Base-by-base conservation (phyloP, 2,329 filamentous ascomycete species). In the Cladosporium sp. region DNA sequence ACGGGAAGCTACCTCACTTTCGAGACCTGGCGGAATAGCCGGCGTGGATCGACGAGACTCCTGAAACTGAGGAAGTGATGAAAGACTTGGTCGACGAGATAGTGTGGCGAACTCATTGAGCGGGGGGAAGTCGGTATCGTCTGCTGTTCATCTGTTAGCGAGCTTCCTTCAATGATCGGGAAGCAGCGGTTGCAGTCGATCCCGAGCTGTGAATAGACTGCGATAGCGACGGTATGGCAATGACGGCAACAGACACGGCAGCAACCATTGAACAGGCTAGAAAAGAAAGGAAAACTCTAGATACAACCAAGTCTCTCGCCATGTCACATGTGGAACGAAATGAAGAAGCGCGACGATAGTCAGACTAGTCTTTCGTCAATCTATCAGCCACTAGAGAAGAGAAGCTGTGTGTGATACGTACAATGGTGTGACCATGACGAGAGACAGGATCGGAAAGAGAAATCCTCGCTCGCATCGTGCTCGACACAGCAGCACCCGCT, bases 21-120 rank as follows among this genome's bases (percentile, higher is more conserved):
- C 70, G 55, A 73, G 67, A n/a, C 70, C 70, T 9, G 71, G 71
- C 12, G 70, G 70, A 9, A 73, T 64, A 13, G 70, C 66, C 7
- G 71, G 70, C 24, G 71, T 73, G 3, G 69, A 68, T 42, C 63
- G 62, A 8, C 70, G 64, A 24, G 65, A 68, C 39, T 68, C 65
- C 20, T 66, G 62, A 24, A 67, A 62, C n/a, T 65, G 63, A 40
- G 62, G 54, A n/a, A 62, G 55, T 7, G 62, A 61, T 19, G 60
- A 56, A 34, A 68, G 60, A 53, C 65, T 65, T 20, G 65, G 57
- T 44, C 66, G 61, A 39, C 67, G 62, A 9, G 64, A 62, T 1
- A 65, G 63, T 32, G 57, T 51, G 19, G 37, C 42, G 34, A 64
- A 49, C 39, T 59, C 54, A 24, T 39, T 60, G 19, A 64, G 57